Base-by-base conservation (phyloP, 148 eudicot species). In the Arbutus unedo region DNA sequence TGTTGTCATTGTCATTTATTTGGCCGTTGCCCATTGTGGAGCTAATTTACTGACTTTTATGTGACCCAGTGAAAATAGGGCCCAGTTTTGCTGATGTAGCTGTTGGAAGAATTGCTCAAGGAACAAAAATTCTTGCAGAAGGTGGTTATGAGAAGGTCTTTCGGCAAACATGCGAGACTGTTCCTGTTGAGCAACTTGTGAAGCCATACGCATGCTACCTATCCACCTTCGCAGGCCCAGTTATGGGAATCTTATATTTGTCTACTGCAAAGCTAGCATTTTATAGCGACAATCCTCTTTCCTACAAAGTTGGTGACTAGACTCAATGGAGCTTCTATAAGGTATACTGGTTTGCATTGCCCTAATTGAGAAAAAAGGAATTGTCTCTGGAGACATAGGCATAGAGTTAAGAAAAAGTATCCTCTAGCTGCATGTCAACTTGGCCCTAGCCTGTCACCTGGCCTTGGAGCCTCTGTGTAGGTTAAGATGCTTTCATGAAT, bases 171-270 rank as follows among this genome's bases (percentile, higher is more conserved):
- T 95, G 93, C 83, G 97, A 93, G 87, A 89, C 91, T 80, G 89
- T 87, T 80, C 93, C 98, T 7, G 98, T 88, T 49, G 98, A 95
- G 88, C 84, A 92, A 77, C 93, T 95, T 62, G 81, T 90, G 70
- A 93, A 90, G 86, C 83, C 91, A 78, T 95, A 90, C 81, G 97
- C 97, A 8, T 95, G 98, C 88, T 95, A 95, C 86, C 88, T 95
- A 55, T 95, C 98, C 68, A 93, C 98, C 64, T 95, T 97, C 44
- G 94, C 97, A n/a, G 98, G 98, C 71, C 98, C 98, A 41, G 94
- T 95, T 78, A 88, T 91, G 90, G 98, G 98, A 83, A 85, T 86
- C 82, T 56, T 93, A 44, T 95, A 95, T 79, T 54, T 91, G 82
- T 93, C 98, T 75, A 88, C 93, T 6, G 90, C 88, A 55, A 95